These are phyloP conservation scores for Umbilicaria muhlenbergii DNA, from an alignment of 495 filamentous ascomycete species.

Conservation along the genomic window DNA sequence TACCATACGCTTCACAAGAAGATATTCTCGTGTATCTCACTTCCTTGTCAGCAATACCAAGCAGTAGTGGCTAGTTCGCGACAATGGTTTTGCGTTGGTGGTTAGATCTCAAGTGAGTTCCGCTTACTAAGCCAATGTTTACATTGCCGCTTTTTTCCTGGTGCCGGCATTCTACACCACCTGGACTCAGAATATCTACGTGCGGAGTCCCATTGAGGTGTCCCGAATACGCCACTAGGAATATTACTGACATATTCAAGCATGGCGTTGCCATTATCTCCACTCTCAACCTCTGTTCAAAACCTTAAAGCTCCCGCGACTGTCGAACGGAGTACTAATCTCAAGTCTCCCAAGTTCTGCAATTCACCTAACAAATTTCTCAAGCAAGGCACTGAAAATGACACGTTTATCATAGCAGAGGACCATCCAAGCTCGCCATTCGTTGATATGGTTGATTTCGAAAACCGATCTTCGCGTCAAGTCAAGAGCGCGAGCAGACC, in stretches of 20 bases:
- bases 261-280: slow-evolving; percentile 32
- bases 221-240: no score
- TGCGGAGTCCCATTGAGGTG: no score
- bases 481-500: slow-evolving; percentile 5
- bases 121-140: no score
- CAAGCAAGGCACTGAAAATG: slow-evolving; percentile 7
- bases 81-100: no score
- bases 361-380: neutral
- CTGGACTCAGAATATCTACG: no score
- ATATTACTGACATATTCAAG: neutral
- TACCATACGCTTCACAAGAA: no score
- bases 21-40: no score
- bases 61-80: no score
- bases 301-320: slow-evolving; percentile 16
- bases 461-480: neutral
- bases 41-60: no score
- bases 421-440: slow-evolving; percentile 20
- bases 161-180: no score
- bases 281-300: slow-evolving; percentile 26
- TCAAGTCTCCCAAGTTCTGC: neutral
- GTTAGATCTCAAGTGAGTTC: no score
- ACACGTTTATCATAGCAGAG: slow-evolving; percentile 3
- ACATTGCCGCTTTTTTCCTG: no score
- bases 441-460: slow-evolving; percentile 10
- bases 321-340: neutral